Evolutionary conservation across 1,284 basidiomycete species (phyloP), one percentile per base, ranked within the genome.

Genomic region (Pseudozyma hubeiensis): DNA sequence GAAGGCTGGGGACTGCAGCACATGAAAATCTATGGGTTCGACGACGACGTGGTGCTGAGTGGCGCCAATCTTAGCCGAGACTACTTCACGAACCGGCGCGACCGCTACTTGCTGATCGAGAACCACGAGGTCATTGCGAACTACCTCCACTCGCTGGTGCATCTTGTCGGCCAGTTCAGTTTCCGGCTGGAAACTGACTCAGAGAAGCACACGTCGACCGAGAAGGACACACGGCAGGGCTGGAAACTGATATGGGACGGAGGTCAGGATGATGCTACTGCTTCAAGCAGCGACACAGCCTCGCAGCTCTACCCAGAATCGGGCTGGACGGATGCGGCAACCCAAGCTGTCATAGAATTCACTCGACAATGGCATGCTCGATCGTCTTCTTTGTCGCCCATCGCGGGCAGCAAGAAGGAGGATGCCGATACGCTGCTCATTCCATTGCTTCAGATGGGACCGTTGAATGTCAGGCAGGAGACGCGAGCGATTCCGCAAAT

Each of bases 1-100:
- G 97, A 99, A 86, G 97, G 95, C 0, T 98, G 93, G 91, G 96
- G 97, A 0, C 92, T 96, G 4, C 97, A 96, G 92, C 97, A 99
- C 84, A 92, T 94, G 24, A 99, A 99, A 86, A 89, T 96, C 64
- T 99, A 99, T 81, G 93, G 93, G 16, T 91, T 89, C 0, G 97
- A 99, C 82, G 90, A 97, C 82, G 90, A 94, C 60, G 88, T 99
- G 40, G 89, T 99, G 83, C 90, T 99, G 71, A 93, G 90, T 79
- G 97, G 96, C 2, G 96, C 96, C n/a, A 99, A 99, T 83, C 87
- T 99, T 48, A 95, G 92, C 79, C 88, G 89, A 55, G 93, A 94
- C 31, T 99, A 99, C 85, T 99, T 99, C 78, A 92, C 93, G 0
- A 90, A 98, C 79, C 90, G 96, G 17, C 93, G 96, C 86, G 96